Base-by-base conservation (phyloP, 768 basidiomycete species). In the Phanerochaete carnosa region DNA sequence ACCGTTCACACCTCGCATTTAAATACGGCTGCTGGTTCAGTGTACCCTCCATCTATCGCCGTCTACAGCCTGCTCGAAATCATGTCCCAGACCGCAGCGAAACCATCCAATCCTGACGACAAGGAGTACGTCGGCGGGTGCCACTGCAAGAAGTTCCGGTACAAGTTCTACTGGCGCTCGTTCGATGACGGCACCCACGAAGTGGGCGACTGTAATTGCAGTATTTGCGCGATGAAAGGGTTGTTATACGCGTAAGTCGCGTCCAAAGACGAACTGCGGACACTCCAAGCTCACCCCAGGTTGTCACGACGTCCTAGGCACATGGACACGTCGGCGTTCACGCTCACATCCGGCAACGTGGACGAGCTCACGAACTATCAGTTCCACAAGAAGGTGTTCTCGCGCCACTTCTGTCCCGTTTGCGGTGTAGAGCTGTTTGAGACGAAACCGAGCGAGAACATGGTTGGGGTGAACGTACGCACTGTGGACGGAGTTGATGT, bases 41-140 rank as follows among this genome's bases (percentile, higher is more conserved):
- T n/a, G n/a, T n/a, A n/a, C n/a, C n/a, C n/a, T n/a, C n/a, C n/a
- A n/a, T n/a, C n/a, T n/a, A n/a, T n/a, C n/a, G n/a, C n/a, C n/a
- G n/a, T n/a, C n/a, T n/a, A n/a, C n/a, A n/a, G n/a, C n/a, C n/a
- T n/a, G n/a, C n/a, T n/a, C n/a, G n/a, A n/a, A 43, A 19, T 19
- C 39, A 43, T 43, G 39, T 9, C 19, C 4, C 39, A 43, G 6
- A 19, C 11, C 11, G 11, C 39, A 19, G 39, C 39, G 16, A 43
- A 43, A 19, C 39, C 39, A 19, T 35, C 33, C 11, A 43, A 19
- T 19, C 11, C 39, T 25, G 28, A 25, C 47, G 47, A 49, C 22
- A 49, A 49, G 47, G 54, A 37, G 22, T 55, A 55, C 37, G 54
- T 55, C n/a, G 54, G 54, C 19, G 33, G 54, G 9, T 55, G 54